These are phyloP conservation scores for Lactarius psammicola DNA, from an alignment of 768 basidiomycete species.

Conservation along the genomic window DNA sequence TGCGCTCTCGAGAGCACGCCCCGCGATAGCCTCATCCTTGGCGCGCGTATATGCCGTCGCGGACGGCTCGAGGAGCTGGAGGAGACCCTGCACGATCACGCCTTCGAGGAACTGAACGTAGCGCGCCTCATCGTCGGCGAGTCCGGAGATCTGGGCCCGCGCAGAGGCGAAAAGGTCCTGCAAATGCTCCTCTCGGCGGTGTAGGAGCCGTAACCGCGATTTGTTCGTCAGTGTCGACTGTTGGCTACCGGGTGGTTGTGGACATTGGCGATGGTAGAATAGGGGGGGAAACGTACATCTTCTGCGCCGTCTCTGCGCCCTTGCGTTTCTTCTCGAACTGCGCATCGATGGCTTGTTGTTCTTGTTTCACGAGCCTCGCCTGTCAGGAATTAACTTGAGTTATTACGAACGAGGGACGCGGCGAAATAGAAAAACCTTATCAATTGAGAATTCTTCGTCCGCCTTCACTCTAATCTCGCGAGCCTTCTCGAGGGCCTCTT, in stretches of 20 bases:
- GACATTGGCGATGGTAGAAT: not conserved
- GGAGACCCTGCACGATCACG: constrained; percentile 80
- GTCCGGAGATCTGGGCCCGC: constrained; percentile 57
- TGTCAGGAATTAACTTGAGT: constrained; percentile 36
- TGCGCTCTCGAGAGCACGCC: constrained; percentile 66
- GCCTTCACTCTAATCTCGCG: constrained; percentile 97
- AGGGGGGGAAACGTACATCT: constrained; percentile 64
- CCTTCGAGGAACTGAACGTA: constrained; percentile 84
- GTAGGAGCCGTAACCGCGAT: constrained; percentile 85
- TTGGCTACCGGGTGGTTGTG: constrained; percentile 50
- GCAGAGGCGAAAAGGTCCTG: constrained; percentile 83
- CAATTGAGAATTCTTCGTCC: constrained; percentile 98
- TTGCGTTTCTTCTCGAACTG: constrained; percentile 96
- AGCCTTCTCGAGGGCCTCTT: constrained; percentile 97
- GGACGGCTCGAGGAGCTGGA: constrained; percentile 74
- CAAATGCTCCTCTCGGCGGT: constrained; percentile 87
- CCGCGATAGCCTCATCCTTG: constrained; percentile 59
- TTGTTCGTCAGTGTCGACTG: constrained; percentile 97
- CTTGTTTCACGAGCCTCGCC: constrained; percentile 97
- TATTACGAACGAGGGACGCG: not conserved
- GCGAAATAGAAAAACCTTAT: constrained; percentile 60
- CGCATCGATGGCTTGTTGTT: constrained; percentile 91
- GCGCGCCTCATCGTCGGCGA: constrained; percentile 61
- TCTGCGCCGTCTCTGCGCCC: constrained; percentile 89
- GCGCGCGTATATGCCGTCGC: constrained; percentile 66